Evolutionary conservation across 2,329 filamentous ascomycete genomes (phyloP).

Genomic region (Aspergillus caelatus): DNA sequence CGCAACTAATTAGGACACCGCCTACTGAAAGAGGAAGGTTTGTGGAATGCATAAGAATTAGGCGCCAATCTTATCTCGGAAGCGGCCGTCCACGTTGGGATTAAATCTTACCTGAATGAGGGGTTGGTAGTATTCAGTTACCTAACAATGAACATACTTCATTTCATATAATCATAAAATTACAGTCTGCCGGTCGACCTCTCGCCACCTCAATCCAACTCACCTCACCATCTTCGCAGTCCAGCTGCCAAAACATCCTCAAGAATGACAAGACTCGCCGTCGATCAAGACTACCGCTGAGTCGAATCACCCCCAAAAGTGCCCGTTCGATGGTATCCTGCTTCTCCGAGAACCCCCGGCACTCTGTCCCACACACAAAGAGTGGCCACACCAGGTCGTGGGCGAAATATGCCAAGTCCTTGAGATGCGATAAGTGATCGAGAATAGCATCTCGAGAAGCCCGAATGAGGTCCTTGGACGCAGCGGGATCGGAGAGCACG

Average conservation of each 20-base stretch:
- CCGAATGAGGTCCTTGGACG: not conserved
- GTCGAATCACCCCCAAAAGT: slow-evolving; percentile 13
- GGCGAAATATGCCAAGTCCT: slow-evolving; percentile 18
- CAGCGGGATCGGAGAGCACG: slow-evolving; percentile 19
- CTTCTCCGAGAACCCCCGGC: slow-evolving; percentile 6
- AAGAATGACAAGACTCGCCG: slow-evolving; percentile 17
- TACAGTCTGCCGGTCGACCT: slow-evolving; percentile 5
- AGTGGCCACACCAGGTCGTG: slow-evolving; percentile 33
- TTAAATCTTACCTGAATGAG: not conserved
- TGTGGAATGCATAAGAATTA: too few relatives aligned
- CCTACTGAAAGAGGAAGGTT: too few relatives aligned
- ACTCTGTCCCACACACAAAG: slow-evolving; percentile 30
- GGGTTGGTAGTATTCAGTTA: too few relatives aligned
- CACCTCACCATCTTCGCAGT: not conserved
- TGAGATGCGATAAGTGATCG: slow-evolving; percentile 8
- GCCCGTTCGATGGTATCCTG: slow-evolving; percentile 12
- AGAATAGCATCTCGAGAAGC: slow-evolving; percentile 15
- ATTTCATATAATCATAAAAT: slow-evolving; percentile 17
- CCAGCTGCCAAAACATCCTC: slow-evolving; percentile 11
- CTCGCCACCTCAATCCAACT: slow-evolving; percentile 23
- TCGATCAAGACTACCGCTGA: slow-evolving; percentile 16
- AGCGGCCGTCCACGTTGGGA: too few relatives aligned
- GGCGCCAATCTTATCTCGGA: too few relatives aligned
- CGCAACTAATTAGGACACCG: too few relatives aligned
- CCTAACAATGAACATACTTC: too few relatives aligned